Base-by-base conservation (phyloP, 345 rosid genomes). In the Eucalyptus rudis region DNA sequence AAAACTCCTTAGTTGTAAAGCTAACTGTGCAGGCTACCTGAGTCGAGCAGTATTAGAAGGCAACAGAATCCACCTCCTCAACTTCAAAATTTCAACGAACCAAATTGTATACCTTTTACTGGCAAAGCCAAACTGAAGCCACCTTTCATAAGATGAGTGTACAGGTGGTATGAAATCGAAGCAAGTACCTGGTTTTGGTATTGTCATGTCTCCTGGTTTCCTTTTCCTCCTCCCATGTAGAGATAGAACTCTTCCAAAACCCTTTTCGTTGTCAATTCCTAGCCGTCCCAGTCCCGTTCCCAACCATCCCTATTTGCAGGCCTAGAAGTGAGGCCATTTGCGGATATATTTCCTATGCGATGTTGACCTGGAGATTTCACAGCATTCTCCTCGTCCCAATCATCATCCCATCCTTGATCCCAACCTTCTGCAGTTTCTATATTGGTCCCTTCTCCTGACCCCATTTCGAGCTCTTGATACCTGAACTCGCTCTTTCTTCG, bases 351-450 rank as follows among this genome's bases (percentile, higher is more conserved):
- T n/a, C 93, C 93, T 24, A 86, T 86, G 11, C 71, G 93, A 52
- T 91, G 93, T 90, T 92, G 91, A 25, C 91, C 93, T 3, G 98
- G 98, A 11, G 99, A 94, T 88, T 94, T 96, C 88, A 97, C 97
- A 33, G 97, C 95, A 71, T 91, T 93, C 49, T 94, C 94, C 14
- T 95, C 98, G 29, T 98, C 96, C 99, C 99, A 98, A 88, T 97
- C 95, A 64, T 97, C 99, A 89, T 96, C 99, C 99, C 99, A 97
- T 24, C 91, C 98, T 68, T 95, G 91, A 88, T 96, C 99, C 99
- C 99, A 98, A 89, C 94, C 95, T 91, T 93, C 98, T 8, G 95
- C 97, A 51, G 96, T 90, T 90, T 95, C 98, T 11, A 90, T 94
- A 47, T 88, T 90, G 49, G 92, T 86, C 66, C 44, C 92, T 90